These are phyloP conservation scores for Kwoniella europaea DNA, from an alignment of 768 basidiomycete species.

Conservation along the genomic window DNA sequence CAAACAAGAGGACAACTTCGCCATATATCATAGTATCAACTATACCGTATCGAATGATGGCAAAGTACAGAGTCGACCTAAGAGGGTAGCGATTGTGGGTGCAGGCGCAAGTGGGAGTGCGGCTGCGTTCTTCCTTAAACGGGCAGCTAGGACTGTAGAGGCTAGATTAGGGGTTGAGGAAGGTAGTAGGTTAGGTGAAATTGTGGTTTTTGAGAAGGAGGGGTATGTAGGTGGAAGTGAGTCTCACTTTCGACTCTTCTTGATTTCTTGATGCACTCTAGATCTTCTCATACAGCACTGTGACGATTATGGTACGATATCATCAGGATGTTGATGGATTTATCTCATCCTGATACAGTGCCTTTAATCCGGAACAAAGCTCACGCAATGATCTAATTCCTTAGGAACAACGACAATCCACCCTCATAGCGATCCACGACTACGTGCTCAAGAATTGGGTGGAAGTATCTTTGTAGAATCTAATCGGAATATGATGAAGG, in stretches of 20 bases:
- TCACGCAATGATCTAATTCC: no score
- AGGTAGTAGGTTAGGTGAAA: conserved; percentile 67
- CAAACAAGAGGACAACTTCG: conserved; percentile 12
- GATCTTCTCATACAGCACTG: no score
- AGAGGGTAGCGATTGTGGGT: conserved; percentile 80
- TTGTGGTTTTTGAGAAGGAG: conserved; percentile 82
- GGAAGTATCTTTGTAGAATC: conserved; percentile 78
- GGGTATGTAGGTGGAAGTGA: conserved; percentile 82
- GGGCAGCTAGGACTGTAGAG: conserved; percentile 79
- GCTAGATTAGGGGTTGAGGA: conserved; percentile 55
- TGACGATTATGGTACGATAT: no score
- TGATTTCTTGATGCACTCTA: not conserved
- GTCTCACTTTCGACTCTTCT: conserved; percentile 21
- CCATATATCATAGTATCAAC: not conserved
- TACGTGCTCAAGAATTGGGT: conserved; percentile 77
- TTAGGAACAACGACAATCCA: conserved; percentile 78
- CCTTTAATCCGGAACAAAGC: no score
- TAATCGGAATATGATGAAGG: conserved; percentile 75
- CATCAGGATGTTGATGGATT: no score
- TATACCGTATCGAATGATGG: conserved; percentile 24
- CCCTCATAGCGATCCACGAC: conserved; percentile 68
- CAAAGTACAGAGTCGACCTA: conserved; percentile 29
- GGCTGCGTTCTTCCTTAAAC: conserved; percentile 69
- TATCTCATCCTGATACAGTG: no score
- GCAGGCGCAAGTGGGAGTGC: conserved; percentile 87